A percentile compares a stretch with the other conserved stretches of the same genome.
Evolutionary conservation across 2,329 filamentous ascomycete species (phyloP).

Genomic region (Microsporum audouinii): DNA sequence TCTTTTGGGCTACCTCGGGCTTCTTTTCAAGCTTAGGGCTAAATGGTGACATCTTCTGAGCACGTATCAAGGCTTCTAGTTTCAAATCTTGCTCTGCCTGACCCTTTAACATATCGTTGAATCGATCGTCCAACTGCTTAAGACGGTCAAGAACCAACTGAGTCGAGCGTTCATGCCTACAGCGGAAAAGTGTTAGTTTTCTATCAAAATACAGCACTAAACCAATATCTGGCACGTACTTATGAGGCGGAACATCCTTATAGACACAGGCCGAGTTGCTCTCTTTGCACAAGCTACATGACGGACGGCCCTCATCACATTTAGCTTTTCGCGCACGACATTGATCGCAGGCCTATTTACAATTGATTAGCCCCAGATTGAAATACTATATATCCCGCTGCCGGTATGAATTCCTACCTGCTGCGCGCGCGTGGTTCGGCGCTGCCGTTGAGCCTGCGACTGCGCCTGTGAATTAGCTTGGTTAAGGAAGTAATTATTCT

Average conservation of each 20-base stretch:
- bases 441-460: constrained; percentile 23
- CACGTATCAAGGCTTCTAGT: constrained; percentile 10
- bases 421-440: constrained; percentile 30
- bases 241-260: constrained; percentile 79
- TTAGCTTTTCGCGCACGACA: constrained; percentile 82
- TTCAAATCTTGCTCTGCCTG: constrained; percentile 9
- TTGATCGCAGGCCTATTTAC: constrained; percentile 68
- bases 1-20: constrained; percentile 2
- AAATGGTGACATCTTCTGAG: not conserved
- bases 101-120: constrained; percentile 9
- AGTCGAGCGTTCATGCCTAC: constrained; percentile 32
- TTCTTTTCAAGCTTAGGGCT: constrained; percentile 1
- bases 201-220: not conserved
- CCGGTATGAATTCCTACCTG: constrained; percentile 23
- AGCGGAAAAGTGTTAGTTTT: constrained; percentile 13
- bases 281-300: constrained; percentile 75
- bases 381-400: not conserved
- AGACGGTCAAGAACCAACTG: constrained; percentile 29
- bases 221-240: constrained; percentile 45
- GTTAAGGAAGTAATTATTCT: constrained; percentile 21
- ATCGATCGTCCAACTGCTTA: constrained; percentile 22
- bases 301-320: constrained; percentile 75
- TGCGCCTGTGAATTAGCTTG: constrained; percentile 16
- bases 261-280: constrained; percentile 77
- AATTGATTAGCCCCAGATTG: not conserved